Conservation (phyloP, 352 stramenopile genomes). For the Hyaloperonospora brassicae region DNA sequence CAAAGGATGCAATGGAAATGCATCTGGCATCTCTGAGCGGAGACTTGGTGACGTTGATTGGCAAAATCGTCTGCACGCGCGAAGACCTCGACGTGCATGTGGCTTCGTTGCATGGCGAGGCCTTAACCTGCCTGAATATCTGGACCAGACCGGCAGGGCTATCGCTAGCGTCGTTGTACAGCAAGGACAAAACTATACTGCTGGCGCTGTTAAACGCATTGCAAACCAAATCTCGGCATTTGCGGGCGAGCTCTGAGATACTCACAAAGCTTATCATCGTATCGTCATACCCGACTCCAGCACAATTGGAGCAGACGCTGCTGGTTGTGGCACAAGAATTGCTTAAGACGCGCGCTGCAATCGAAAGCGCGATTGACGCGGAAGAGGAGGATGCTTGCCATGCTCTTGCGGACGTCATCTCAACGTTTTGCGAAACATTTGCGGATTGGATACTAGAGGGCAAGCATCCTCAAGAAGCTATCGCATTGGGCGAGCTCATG, state of each 20-base stretch:
- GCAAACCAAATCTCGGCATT: slow-evolving; percentile 38
- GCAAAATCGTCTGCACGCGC: slow-evolving; percentile 36
- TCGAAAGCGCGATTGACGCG: slow-evolving; percentile 36
- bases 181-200: slow-evolving; percentile 35
- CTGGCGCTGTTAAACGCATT: slow-evolving; percentile 39
- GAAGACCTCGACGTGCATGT: slow-evolving; percentile 25
- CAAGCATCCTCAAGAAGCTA: slow-evolving; percentile 30
- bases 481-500: slow-evolving; percentile 47
- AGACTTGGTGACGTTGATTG: slow-evolving; percentile 37
- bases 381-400: slow-evolving; percentile 56
- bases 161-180: slow-evolving; percentile 43
- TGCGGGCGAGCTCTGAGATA: slow-evolving; percentile 44
- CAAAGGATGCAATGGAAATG: slow-evolving; percentile 60
- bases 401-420: slow-evolving; percentile 50
- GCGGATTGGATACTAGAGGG: slow-evolving; percentile 61
- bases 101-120: slow-evolving; percentile 40
- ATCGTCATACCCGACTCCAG: slow-evolving; percentile 43
- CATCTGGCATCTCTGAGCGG: slow-evolving; percentile 36
- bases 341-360: slow-evolving; percentile 38
- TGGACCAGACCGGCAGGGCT: slow-evolving; percentile 54
- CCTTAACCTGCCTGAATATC: slow-evolving; percentile 45
- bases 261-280: slow-evolving; percentile 52
- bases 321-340: slow-evolving; percentile 35
- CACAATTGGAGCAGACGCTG: slow-evolving; percentile 38
- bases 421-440: slow-evolving; percentile 64